phyloP scores from a whole-genome alignment of 129 eudicot species.

The Erigeron canadensis region DNA sequence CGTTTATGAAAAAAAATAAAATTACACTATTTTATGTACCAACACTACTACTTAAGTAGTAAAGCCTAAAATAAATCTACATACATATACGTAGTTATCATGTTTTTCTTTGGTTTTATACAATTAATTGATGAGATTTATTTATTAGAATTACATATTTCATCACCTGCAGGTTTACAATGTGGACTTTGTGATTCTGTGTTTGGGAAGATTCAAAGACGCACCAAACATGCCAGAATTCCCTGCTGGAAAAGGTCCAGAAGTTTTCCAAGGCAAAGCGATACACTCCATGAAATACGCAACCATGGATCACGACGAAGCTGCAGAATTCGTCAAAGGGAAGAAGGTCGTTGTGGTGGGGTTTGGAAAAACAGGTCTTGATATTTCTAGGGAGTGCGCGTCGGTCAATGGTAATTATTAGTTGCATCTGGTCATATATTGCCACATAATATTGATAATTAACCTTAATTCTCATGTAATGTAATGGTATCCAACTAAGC shows the following conservation, averaged over 20 bases:
- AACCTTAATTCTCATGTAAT: not conserved
- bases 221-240: conserved; percentile 61
- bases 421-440: not conserved
- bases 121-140: not conserved
- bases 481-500: not conserved
- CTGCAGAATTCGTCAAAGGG: conserved; percentile 41
- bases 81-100: not conserved
- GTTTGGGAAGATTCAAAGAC: conserved; percentile 64
- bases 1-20: too few species aligned
- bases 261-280: conserved; percentile 47
- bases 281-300: conserved; percentile 60
- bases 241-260: conserved; percentile 45
- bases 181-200: conserved; percentile 60
- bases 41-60: too few species aligned
- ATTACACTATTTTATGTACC: too few species aligned
- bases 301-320: conserved; percentile 38
- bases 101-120: not conserved
- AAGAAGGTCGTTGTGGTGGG: conserved; percentile 58
- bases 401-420: conserved; percentile 46
- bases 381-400: conserved; percentile 57
- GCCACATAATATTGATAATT: not conserved
- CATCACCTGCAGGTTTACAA: conserved; percentile 33
- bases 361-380: conserved; percentile 54
- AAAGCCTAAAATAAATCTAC: too few species aligned
- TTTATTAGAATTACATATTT: not conserved